A percentile compares a stretch with the other conserved stretches of the same genome.
Conservation (phyloP, 306 rosid genomes). For the Cercis canadensis region DNA sequence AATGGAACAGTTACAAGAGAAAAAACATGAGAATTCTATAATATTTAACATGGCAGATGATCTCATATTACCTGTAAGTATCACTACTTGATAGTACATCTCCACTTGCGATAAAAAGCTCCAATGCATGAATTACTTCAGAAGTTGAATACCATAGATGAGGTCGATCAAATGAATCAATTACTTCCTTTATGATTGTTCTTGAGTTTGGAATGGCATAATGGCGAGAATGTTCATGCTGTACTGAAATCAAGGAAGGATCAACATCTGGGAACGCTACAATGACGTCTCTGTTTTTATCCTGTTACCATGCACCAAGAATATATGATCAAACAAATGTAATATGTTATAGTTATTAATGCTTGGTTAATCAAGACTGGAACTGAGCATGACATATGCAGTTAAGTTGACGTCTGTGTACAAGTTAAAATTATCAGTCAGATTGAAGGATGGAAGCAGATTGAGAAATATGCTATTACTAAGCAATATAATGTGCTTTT, state of each 20-base stretch:
- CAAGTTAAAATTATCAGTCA: background rate
- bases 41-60: background rate
- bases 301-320: constrained; percentile 57
- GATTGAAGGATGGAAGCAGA: constrained; percentile 17
- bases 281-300: constrained; percentile 89
- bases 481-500: constrained; percentile 14
- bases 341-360: constrained; percentile 24
- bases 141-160: constrained; percentile 91
- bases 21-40: background rate
- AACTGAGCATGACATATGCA: constrained; percentile 25
- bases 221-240: constrained; percentile 26
- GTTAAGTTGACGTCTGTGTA: constrained; percentile 4
- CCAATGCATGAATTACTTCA: constrained; percentile 73
- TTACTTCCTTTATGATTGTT: constrained; percentile 42
- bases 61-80: constrained; percentile 58
- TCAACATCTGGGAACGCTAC: constrained; percentile 87
- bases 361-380: constrained; percentile 17
- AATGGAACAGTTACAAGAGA: background rate
- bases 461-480: constrained; percentile 20
- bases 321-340: constrained; percentile 25
- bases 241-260: constrained; percentile 66
- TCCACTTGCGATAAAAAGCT: constrained; percentile 72
- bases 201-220: constrained; percentile 42
- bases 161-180: constrained; percentile 71
- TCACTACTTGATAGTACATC: constrained; percentile 60